Conservation (phyloP, 2,329 filamentous ascomycete genomes). For the Paraphaeosphaeria sporulosa region DNA sequence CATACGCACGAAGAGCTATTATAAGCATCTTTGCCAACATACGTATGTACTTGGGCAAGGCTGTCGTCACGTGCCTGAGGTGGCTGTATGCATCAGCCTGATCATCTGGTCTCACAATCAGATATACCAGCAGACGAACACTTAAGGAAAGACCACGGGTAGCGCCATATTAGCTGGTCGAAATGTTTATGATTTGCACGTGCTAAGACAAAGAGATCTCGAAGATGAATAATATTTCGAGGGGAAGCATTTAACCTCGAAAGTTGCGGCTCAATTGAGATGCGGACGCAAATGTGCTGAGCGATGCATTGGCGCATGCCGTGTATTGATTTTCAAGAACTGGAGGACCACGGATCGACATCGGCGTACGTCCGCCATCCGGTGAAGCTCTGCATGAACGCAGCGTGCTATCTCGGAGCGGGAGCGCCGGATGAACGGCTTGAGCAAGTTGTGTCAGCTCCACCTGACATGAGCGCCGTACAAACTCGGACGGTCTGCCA, state of each 20-base stretch:
- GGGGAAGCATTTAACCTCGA: background rate
- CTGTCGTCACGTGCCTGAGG: background rate
- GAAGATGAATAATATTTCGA: background rate
- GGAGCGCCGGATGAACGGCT: background rate
- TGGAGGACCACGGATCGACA: constrained; percentile 2
- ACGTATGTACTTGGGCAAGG: background rate
- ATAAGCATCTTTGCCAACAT: background rate
- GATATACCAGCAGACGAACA: background rate
- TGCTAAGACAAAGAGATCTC: background rate
- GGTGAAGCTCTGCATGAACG: background rate
- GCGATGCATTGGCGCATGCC: background rate
- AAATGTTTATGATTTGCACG: background rate
- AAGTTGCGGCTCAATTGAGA: background rate
- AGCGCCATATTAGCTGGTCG: background rate
- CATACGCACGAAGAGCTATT: background rate
- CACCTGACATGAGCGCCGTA: background rate
- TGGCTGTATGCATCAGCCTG: background rate
- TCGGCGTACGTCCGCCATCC: background rate
- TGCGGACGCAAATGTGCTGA: background rate
- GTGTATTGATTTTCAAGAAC: background rate
- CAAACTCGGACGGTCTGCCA: background rate
- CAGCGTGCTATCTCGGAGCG: background rate
- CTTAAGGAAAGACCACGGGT: background rate
- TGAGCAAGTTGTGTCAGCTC: background rate
- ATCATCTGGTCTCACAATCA: background rate